Conservation (phyloP, 2,329 filamentous ascomycete genomes). For the Myriosclerotinia duriaeana region DNA sequence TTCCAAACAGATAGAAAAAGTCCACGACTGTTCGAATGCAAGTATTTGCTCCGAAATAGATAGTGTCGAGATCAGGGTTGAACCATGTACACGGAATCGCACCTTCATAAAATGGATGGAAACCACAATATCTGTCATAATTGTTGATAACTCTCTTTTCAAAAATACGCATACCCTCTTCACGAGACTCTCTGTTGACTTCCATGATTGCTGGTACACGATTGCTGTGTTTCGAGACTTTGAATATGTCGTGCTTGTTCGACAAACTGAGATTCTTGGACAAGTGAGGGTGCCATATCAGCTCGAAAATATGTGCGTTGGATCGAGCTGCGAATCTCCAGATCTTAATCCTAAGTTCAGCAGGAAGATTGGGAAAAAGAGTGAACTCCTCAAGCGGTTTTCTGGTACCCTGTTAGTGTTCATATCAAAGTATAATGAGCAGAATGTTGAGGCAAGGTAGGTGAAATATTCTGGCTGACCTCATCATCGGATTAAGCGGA, state of each 20-base stretch:
- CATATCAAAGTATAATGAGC: neutral
- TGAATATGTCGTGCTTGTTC: neutral
- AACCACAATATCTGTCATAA: neutral
- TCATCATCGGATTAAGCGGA: neutral
- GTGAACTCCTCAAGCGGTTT: neutral
- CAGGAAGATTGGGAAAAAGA: neutral
- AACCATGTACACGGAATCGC: neutral
- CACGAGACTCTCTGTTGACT: neutral
- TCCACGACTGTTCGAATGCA: neutral
- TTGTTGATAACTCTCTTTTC: neutral
- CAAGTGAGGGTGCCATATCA: neutral
- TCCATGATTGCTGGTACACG: constrained; percentile 5
- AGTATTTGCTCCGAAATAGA: neutral
- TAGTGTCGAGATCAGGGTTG: neutral
- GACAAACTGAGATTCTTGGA: too few species aligned
- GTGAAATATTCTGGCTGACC: neutral
- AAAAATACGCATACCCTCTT: neutral
- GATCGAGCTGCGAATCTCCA: neutral
- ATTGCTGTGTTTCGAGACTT: neutral
- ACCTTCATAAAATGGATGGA: too few species aligned
- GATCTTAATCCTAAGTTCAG: neutral
- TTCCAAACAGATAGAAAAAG: neutral
- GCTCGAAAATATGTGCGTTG: neutral
- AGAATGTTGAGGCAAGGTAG: neutral
- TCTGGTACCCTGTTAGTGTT: neutral